phyloP scores from a whole-genome alignment of 345 rosid species.

The Gossypium ekmanianum region DNA sequence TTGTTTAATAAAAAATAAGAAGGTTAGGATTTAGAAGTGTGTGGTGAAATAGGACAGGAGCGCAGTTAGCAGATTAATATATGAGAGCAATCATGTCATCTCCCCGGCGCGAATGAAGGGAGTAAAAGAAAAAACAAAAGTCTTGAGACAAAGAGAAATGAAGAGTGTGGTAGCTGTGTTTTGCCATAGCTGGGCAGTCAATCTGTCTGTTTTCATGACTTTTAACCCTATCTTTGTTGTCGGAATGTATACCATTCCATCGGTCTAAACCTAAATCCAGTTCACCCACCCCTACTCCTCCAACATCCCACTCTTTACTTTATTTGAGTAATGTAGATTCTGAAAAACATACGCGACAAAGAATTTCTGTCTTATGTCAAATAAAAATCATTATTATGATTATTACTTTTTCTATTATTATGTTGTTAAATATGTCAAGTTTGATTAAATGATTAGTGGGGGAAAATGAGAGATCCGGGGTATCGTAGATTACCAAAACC shows the following conservation, averaged over 20 bases:
- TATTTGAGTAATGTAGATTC: background rate
- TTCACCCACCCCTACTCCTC: conserved; percentile 8
- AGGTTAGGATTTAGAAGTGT: too few species aligned
- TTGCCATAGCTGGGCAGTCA: background rate
- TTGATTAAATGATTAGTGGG: background rate
- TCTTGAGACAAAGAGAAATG: background rate
- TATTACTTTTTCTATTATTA: too few species aligned
- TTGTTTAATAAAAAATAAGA: too few species aligned
- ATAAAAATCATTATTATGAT: too few species aligned
- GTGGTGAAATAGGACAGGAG: background rate
- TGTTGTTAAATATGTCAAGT: background rate
- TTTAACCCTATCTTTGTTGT: conserved; percentile 19
- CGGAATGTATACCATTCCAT: conserved; percentile 18
- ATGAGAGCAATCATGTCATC: background rate
- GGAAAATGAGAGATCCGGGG: background rate
- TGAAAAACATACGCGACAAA: background rate
- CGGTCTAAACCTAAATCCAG: conserved; percentile 1
- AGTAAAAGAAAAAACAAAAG: conserved; percentile 21
- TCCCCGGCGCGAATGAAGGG: conserved; percentile 23
- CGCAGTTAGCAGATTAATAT: background rate
- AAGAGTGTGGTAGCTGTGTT: conserved; percentile 19
- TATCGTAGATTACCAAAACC: background rate
- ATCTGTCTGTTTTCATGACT: conserved; percentile 18
- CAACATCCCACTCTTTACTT: background rate
- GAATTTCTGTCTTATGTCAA: background rate